Base-by-base conservation (phyloP, 2,329 filamentous ascomycete species). In the Neophaeococcomyces aloes region DNA sequence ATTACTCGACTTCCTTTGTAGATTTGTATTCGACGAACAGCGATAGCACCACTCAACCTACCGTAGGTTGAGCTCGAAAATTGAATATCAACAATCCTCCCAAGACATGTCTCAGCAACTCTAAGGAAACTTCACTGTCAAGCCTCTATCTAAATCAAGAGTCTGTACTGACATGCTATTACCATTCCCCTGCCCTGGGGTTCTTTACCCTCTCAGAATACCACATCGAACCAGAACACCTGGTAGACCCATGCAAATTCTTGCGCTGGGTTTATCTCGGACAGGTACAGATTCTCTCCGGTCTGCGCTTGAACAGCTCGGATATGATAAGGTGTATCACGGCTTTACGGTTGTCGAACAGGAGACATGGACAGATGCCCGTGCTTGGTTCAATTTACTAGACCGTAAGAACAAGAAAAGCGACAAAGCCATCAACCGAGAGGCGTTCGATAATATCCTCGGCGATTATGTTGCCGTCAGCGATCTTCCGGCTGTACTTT, bases 401-500 rank as follows among this genome's bases (percentile, higher is more conserved):
- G 19, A 4, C 15, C 25, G 3, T 34, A 34, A 17, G 33, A 19
- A n/a, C 17, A 42, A 14, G 38, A 29, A 17, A n/a, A 32, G n/a
- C 17, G 27, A 18, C 11, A 32, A 13, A 3, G n/a, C 8, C 3
- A 11, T 34, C 17, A 29, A 11, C n/a, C 13, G 10, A 5, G 31
- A 14, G 6, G 48, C 60, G 30, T 61, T 54, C 50, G 59, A 64
- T 37, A 44, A 50, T 10, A 43, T 63, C 7, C 51, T 63, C 1
- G 60, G 59, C 34, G 45, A 59, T 37, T 53, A 49, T 32, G 51
- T 51, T 8, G 61, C 56, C 1, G 53, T 60, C 2, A 58, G 57
- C 5, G 65, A 66, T 34, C 45, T 57, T 17, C 61, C 64, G 0
- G 56, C 53, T 5, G 47, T 44, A 5, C 45, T 56, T n/a, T 66